A percentile compares a stretch with the other conserved stretches of the same genome.
These are phyloP conservation scores for Diaporthe nobilis DNA, from an alignment of 2,329 filamentous ascomycete genomes.

Conservation along the genomic window DNA sequence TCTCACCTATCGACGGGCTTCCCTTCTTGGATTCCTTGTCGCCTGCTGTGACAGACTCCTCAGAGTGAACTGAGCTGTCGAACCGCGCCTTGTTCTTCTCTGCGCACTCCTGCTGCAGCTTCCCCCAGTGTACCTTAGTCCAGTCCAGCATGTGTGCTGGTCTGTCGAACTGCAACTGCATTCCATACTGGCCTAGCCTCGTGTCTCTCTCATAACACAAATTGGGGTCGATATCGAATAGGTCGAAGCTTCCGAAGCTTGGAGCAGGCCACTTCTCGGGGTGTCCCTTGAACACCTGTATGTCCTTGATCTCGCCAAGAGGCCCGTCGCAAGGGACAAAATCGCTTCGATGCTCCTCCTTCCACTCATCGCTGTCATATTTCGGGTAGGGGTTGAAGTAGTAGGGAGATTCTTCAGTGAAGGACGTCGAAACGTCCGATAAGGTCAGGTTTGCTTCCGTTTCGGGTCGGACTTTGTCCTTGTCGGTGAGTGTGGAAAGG, in stretches of 20 bases:
- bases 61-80: slow-evolving; percentile 49
- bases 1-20: slow-evolving; percentile 39
- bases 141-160: slow-evolving; percentile 66
- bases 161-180: slow-evolving; percentile 63
- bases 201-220: slow-evolving; percentile 79
- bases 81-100: slow-evolving; percentile 77
- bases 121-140: slow-evolving; percentile 78
- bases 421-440: slow-evolving; percentile 48
- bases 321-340: slow-evolving; percentile 77
- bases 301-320: slow-evolving; percentile 72
- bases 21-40: slow-evolving; percentile 54
- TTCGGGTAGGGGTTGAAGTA: slow-evolving; percentile 80
- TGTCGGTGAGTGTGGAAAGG: slow-evolving; percentile 60
- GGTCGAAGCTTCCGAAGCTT: slow-evolving; percentile 73
- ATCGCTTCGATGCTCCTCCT: slow-evolving; percentile 66
- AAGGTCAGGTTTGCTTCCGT: slow-evolving; percentile 51
- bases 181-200: slow-evolving; percentile 77
- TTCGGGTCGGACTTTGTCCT: slow-evolving; percentile 50
- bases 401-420: slow-evolving; percentile 63
- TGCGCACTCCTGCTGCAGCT: slow-evolving; percentile 76
- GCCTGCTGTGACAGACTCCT: background rate
- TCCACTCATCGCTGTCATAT: slow-evolving; percentile 76
- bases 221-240: slow-evolving; percentile 72
- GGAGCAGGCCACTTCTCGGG: slow-evolving; percentile 72
- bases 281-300: slow-evolving; percentile 74